Evolutionary conservation across 495 filamentous ascomycete genomes (phyloP), one percentile per base, ranked within the genome.

Genomic region (Thermothielavioides terrestris): DNA sequence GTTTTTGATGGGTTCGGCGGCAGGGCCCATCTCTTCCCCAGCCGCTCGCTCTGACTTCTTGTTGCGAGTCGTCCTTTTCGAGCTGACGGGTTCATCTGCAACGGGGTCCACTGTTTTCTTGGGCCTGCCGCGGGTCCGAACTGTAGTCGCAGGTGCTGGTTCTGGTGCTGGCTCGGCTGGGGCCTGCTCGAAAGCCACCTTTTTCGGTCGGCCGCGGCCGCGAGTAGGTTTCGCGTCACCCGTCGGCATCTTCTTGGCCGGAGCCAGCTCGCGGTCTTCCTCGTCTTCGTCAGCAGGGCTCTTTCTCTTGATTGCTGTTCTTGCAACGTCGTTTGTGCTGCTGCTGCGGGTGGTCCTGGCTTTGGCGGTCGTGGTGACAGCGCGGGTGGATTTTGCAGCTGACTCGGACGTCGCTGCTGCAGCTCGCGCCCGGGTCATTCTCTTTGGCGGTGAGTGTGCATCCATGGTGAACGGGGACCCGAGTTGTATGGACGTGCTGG

Each of bases 341-440:
- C 64, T 37, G 25, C 58, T 52, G 28, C 52, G 63, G 42, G 63
- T 63, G 27, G 67, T 42, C 56, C 64, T 72, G 39, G 72, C 62
- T 52, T 67, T 71, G 35, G 71, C 55, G 2, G 65, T 56, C 34
- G 70, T 61, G 43, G 65, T 65, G 20, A 63, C 54, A 15, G 63
- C 56, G 45, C 46, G 58, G 46, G 67, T 57, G 10, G 59, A 53
- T 48, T 64, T 71, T 12, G 65, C 51, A 46, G 67, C 63, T 31
- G 66, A 55, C 36, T 62, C 66, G 44, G 57, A 61, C 42, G 61
- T 66, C 53, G 71, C 74, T 39, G 71, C 73, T 43, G 78, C 76
- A 43, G 74, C 76, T 52, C 78, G 68, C 38, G 78, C 76, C 51
- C 80, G 72, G 45, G 79, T 82, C 49, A 79, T 71, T 44, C 80